Percentiles rank a stretch among this genome's conserved stretches.
Evolutionary conservation across 345 rosid species (phyloP).

Genomic region (Camelina neglecta): DNA sequence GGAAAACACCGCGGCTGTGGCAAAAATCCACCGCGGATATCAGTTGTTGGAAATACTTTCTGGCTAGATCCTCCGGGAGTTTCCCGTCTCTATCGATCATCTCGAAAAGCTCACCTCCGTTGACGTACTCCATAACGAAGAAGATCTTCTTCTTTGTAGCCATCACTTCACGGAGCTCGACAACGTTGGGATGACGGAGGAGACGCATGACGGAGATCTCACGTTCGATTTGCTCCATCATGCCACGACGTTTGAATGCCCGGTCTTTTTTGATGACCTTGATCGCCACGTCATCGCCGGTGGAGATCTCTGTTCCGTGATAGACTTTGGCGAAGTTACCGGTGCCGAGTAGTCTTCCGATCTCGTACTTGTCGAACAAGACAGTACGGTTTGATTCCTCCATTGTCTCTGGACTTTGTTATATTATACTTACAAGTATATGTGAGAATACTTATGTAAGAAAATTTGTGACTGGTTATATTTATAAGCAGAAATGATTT

Average conservation of each 20-base stretch:
- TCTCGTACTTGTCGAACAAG: constrained; percentile 66
- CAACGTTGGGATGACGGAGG: constrained; percentile 75
- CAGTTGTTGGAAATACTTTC: constrained; percentile 75
- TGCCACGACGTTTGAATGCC: constrained; percentile 52
- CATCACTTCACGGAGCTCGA: constrained; percentile 76
- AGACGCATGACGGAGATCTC: constrained; percentile 86
- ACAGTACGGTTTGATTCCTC: constrained; percentile 40
- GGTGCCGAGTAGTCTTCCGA: constrained; percentile 71
- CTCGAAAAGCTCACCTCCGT: constrained; percentile 79
- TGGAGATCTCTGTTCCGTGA: constrained; percentile 54
- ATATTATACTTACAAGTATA: constrained; percentile 1
- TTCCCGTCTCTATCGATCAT: constrained; percentile 61
- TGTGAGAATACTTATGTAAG: constrained; percentile 2
- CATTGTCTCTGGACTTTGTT: constrained; percentile 35
- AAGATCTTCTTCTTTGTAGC: constrained; percentile 73
- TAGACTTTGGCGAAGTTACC: constrained; percentile 90
- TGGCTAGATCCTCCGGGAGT: constrained; percentile 62
- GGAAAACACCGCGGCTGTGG: constrained; percentile 82
- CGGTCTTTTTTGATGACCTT: constrained; percentile 66
- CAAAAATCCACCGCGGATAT: constrained; percentile 79
- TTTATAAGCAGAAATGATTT: constrained; percentile 1
- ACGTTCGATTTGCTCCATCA: constrained; percentile 76
- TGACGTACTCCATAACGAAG: constrained; percentile 78
- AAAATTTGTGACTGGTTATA: too few relatives aligned
- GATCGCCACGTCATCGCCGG: constrained; percentile 67